Base-by-base conservation (phyloP, 192 early-diverging fungal genomes). In the Backusella macrospora region DNA sequence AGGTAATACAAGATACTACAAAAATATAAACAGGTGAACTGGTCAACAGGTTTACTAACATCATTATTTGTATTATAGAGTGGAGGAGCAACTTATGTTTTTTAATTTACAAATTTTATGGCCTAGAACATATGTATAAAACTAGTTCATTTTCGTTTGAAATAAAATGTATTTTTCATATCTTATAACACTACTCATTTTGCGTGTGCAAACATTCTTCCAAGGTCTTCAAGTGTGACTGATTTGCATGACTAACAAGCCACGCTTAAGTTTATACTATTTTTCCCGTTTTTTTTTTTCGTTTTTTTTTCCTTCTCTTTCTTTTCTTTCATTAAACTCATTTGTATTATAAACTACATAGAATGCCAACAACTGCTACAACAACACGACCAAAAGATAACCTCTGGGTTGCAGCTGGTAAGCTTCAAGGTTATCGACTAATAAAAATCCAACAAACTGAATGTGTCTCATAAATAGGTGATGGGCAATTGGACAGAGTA, bases 341-440 rank as follows among this genome's bases (percentile, higher is more conserved):
- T 34, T 34, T 34, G 29, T 34, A 34, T 34, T 26, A 59, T 59
- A 59, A 0, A 59, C 21, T 10, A 55, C 1, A 55, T 21, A 55
- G 9, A 13, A 59, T 59, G 52, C 21, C 21, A 23, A n/a, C 52
- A 59, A 12, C 7, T 23, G 12, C 52, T 18, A 59, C 52, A 59
- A 52, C 49, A 23, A 16, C 49, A 52, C 21, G 26, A 23, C 52
- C 62, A 65, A 45, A 68, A 63, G 78, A 84, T 16, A 93, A 93
- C 72, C 87, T 93, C 64, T 93, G 92, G 92, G 78, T 87, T 7
- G 88, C 89, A 37, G 86, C 87, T 62, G 83, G 78, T 76, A 76
- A 76, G 39, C n/a, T 5, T 13, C 6, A 43, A 34, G 29, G 29
- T n/a, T 40, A 21, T 5, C 13, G 7, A 13, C 37, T 5, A 23